These are phyloP conservation scores for Yarrowia sp. DNA, from an alignment of 805 yeast species.

Conservation along the genomic window DNA sequence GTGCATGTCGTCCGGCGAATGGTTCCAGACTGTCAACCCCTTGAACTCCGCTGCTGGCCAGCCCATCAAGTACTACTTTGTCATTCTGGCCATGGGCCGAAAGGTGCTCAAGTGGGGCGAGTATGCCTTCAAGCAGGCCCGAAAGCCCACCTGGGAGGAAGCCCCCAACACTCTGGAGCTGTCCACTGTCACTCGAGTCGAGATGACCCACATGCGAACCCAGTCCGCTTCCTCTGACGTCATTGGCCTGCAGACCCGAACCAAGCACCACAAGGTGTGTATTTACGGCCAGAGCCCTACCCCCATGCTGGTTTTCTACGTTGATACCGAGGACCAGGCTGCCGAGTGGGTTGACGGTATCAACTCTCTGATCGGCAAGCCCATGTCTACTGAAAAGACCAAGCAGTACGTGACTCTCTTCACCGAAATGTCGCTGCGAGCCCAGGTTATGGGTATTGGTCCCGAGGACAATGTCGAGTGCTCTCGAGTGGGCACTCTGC, in stretches of 20 bases:
- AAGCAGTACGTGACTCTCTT: constrained; percentile 46
- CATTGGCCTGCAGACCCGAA: constrained; percentile 58
- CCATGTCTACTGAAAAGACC: constrained; percentile 46
- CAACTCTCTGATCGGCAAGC: constrained; percentile 48
- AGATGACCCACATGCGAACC: constrained; percentile 44
- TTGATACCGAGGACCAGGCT: constrained; percentile 66
- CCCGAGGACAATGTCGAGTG: constrained; percentile 31
- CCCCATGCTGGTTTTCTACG: constrained; percentile 52
- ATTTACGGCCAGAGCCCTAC: constrained; percentile 46
- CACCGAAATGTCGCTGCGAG: constrained; percentile 47
- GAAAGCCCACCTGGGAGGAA: constrained; percentile 52
- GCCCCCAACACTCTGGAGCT: constrained; percentile 34
- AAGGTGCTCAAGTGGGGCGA: constrained; percentile 60
- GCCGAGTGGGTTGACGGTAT: constrained; percentile 80
- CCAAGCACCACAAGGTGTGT: constrained; percentile 55
- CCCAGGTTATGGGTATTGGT: constrained; percentile 49
- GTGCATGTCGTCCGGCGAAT: constrained; percentile 70
- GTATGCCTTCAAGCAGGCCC: constrained; percentile 48
- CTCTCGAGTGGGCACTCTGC: constrained; percentile 7
- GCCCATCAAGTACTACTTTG: constrained; percentile 42
- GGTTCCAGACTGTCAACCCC: constrained; percentile 57
- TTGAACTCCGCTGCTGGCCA: not conserved
- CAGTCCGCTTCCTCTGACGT: constrained; percentile 39
- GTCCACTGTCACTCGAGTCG: constrained; percentile 45
- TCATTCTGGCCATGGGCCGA: constrained; percentile 66